A percentile compares a stretch with the other conserved stretches of the same genome.
Evolutionary conservation across 345 rosid genomes (phyloP).

Genomic region (Citrus sp.): DNA sequence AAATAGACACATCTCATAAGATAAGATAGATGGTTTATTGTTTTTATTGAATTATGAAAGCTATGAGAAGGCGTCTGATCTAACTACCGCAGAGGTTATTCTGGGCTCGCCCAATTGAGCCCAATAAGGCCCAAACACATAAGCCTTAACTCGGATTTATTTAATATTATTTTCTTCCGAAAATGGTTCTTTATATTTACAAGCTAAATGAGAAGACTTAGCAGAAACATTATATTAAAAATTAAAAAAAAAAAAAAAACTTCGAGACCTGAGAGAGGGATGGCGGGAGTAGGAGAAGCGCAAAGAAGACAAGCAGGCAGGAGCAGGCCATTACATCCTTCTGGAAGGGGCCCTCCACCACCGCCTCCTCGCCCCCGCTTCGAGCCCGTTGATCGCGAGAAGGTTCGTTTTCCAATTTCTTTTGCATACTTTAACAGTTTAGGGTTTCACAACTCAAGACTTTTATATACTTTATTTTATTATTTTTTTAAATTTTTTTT

Average conservation of each 20-base stretch:
- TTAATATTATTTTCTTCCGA: too few species aligned
- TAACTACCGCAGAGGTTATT: not conserved
- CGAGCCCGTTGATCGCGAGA: conserved; percentile 83
- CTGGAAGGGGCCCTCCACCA: conserved; percentile 55
- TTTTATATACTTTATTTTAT: not conserved
- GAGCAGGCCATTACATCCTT: conserved; percentile 56
- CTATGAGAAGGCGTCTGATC: not conserved
- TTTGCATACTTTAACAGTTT: not conserved
- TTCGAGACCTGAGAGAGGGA: conserved; percentile 14
- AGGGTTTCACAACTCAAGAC: conserved; percentile 21
- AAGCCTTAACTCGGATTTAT: not conserved
- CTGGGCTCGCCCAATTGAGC: not conserved
- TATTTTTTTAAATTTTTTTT: not conserved
- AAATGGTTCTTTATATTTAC: not conserved
- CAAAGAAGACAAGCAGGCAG: conserved; percentile 61
- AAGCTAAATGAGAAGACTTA: not conserved
- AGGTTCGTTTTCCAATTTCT: conserved; percentile 35
- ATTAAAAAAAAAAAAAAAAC: too few species aligned
- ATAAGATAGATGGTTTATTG: too few species aligned
- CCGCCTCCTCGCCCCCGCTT: conserved; percentile 53
- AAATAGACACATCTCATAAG: too few species aligned
- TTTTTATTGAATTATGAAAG: too few species aligned
- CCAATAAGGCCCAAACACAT: not conserved
- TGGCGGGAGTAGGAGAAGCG: conserved; percentile 56
- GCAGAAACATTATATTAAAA: not conserved